Percentiles rank a stretch among this genome's conserved stretches.
Conservation (phyloP, 768 basidiomycete species). For the Strobilomyces dryophilus region DNA sequence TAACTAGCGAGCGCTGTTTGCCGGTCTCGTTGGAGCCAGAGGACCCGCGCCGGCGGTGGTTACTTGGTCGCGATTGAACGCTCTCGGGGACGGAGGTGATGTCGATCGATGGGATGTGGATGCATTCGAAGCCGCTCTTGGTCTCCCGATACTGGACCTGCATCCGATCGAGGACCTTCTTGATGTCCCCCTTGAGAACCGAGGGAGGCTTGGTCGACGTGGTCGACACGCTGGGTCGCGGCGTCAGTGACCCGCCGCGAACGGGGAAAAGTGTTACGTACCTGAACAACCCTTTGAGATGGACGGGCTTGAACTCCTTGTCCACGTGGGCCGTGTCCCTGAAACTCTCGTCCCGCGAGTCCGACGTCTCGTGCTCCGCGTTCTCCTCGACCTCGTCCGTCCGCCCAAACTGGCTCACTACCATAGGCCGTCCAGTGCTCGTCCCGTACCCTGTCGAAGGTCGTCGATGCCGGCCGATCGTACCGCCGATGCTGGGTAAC, state of each 20-base stretch:
- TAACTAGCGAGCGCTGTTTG: conserved; percentile 52
- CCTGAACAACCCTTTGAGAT: too few relatives aligned
- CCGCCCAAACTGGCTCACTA: conserved; percentile 47
- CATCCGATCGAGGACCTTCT: too few relatives aligned
- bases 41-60: conserved; percentile 43
- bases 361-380: conserved; percentile 38
- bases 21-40: conserved; percentile 49
- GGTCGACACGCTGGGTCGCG: too few relatives aligned
- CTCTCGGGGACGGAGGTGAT: conserved; percentile 61
- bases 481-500: conserved; percentile 43
- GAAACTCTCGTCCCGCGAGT: conserved; percentile 15
- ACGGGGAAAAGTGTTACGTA: too few relatives aligned
- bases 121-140: too few relatives aligned
- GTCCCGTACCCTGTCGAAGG: conserved; percentile 64
- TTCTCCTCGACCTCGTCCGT: conserved; percentile 46
- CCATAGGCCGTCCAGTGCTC: conserved; percentile 25
- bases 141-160: conserved; percentile 89
- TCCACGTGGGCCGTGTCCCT: too few relatives aligned
- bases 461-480: conserved; percentile 63
- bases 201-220: too few relatives aligned
- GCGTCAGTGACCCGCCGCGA: too few relatives aligned
- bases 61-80: conserved; percentile 31
- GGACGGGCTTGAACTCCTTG: too few relatives aligned
- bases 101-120: conserved; percentile 53
- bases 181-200: too few relatives aligned